Conservation (phyloP, 2,329 filamentous ascomycete genomes). For the Stromatinia cepivora region DNA sequence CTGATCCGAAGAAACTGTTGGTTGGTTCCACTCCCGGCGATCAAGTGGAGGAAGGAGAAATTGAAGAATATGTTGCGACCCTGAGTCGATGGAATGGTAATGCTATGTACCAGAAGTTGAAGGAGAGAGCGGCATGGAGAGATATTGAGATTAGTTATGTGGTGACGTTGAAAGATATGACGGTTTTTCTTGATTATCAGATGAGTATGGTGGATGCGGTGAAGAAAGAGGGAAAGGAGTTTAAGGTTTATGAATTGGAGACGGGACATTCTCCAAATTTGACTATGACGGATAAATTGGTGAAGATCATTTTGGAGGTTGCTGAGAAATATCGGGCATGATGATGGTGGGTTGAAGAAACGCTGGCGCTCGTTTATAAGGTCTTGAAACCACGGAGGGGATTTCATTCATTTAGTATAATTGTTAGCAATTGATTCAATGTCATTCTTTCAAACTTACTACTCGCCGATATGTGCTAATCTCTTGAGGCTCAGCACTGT, state of each 20-base stretch:
- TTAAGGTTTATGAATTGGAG: not conserved
- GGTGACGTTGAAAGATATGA: not conserved
- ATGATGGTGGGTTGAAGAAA: not conserved
- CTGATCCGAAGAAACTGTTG: not conserved
- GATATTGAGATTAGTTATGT: not conserved
- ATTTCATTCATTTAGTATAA: too few relatives aligned
- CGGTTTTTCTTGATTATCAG: not conserved
- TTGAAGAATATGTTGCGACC: not conserved
- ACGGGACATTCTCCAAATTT: not conserved
- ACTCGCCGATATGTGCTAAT: too few relatives aligned
- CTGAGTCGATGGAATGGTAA: not conserved
- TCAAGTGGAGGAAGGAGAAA: not conserved
- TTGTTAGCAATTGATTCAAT: too few relatives aligned
- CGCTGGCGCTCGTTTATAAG: not conserved
- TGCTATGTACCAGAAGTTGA: not conserved
- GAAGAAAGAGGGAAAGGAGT: not conserved
- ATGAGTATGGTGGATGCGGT: not conserved
- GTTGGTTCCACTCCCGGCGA: not conserved
- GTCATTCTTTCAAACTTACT: too few relatives aligned
- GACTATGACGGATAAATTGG: not conserved
- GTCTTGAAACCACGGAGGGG: too few relatives aligned
- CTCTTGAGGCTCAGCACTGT: too few relatives aligned
- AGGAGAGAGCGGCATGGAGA: not conserved
- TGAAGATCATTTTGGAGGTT: not conserved
- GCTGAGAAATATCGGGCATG: not conserved